These are phyloP conservation scores for Pseudofabraea citricarpa DNA, from an alignment of 2,329 filamentous ascomycete species.

Conservation along the genomic window DNA sequence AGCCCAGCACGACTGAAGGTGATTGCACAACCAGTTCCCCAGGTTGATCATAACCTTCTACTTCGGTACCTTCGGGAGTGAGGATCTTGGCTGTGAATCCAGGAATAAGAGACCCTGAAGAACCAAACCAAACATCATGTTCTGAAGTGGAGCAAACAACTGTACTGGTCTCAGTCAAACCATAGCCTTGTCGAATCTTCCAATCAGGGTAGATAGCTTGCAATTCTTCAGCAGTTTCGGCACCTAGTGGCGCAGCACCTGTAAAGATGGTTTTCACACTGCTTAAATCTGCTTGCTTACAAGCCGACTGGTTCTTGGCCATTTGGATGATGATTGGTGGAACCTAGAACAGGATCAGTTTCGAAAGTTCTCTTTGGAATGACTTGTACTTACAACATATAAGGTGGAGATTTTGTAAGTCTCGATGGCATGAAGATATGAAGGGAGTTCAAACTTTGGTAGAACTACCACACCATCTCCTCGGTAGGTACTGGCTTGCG, in stretches of 20 bases:
- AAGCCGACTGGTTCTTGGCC: conserved; percentile 56
- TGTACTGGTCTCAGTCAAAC: conserved; percentile 69
- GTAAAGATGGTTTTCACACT: conserved; percentile 63
- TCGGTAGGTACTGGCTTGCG: conserved; percentile 59
- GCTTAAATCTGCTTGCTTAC: conserved; percentile 66
- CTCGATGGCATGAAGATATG: conserved; percentile 60
- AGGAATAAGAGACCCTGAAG: conserved; percentile 66
- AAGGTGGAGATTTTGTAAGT: conserved; percentile 63
- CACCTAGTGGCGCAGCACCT: conserved; percentile 73
- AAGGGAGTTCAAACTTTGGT: conserved; percentile 69
- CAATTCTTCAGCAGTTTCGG: conserved; percentile 65
- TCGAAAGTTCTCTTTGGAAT: neutral
- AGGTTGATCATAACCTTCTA: conserved; percentile 65
- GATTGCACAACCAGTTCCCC: conserved; percentile 79
- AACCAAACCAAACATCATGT: conserved; percentile 65
- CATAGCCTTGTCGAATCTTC: conserved; percentile 68
- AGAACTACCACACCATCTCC: conserved; percentile 72
- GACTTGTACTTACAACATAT: conserved; percentile 49
- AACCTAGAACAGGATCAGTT: conserved; percentile 41
- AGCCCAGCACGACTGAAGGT: conserved; percentile 75
- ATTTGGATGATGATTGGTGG: conserved; percentile 79
- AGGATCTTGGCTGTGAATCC: conserved; percentile 62
- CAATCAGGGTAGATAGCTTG: conserved; percentile 57
- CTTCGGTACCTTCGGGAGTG: conserved; percentile 62
- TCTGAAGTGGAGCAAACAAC: conserved; percentile 58